A percentile compares a stretch with the other conserved stretches of the same genome.
phyloP scores from a whole-genome alignment of 164 flowering plant species.

The Echeveria elegans region DNA sequence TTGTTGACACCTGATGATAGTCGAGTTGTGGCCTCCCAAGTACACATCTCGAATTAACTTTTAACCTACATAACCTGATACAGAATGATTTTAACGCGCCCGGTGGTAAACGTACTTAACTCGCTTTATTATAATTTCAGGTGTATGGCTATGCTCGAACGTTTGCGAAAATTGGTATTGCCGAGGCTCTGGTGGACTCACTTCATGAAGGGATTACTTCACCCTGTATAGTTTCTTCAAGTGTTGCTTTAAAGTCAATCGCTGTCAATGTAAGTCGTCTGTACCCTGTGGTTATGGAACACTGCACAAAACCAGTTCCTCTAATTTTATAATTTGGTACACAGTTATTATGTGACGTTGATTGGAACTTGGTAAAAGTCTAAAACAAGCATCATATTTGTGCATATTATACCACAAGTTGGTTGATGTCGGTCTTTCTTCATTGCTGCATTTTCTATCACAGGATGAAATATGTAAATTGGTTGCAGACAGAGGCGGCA shows the following conservation, averaged over 20 bases:
- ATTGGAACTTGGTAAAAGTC: no score
- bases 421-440: neutral
- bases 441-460: constrained; percentile 12
- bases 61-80: no score
- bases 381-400: no score
- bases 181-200: constrained; percentile 62
- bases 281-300: neutral
- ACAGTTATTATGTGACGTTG: neutral
- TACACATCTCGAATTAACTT: constrained; percentile 12
- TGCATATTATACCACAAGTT: neutral
- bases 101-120: neutral
- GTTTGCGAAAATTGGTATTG: constrained; percentile 84
- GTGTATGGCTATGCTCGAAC: constrained; percentile 91
- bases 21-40: constrained; percentile 95
- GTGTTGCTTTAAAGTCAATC: constrained; percentile 72
- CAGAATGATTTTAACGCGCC: neutral
- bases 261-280: constrained; percentile 77
- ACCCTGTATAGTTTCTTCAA: constrained; percentile 59
- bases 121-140: constrained; percentile 24
- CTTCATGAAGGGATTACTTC: constrained; percentile 56
- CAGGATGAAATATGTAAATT: constrained; percentile 96
- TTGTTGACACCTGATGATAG: constrained; percentile 82
- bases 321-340: neutral
- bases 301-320: neutral
- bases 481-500: constrained; percentile 78